phyloP scores from a whole-genome alignment of 2,329 filamentous ascomycete species.

The Hyphodiscus sp. region DNA sequence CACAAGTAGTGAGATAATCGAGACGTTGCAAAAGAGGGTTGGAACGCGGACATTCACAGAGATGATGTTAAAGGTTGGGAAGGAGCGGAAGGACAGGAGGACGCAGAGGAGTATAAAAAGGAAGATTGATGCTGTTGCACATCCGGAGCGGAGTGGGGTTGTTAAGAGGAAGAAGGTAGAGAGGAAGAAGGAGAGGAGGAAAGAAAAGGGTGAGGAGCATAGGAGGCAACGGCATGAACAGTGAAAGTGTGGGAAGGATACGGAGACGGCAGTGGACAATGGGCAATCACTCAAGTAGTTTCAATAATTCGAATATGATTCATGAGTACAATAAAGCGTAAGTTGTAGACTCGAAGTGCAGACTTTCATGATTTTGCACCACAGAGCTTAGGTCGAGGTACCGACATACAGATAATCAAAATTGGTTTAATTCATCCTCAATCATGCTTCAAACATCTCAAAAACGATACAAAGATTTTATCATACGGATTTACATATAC shows the following conservation, averaged over 20 bases:
- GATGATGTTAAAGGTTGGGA: slow-evolving; percentile 65
- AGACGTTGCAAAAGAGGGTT: slow-evolving; percentile 75
- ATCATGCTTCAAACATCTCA: too few species aligned
- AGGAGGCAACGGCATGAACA: slow-evolving; percentile 34
- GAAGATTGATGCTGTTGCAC: slow-evolving; percentile 77
- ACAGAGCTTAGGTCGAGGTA: too few species aligned
- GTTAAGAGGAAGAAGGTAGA: slow-evolving; percentile 81
- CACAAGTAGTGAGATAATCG: slow-evolving; percentile 71
- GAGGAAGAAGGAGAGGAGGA: slow-evolving; percentile 75
- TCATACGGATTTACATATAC: not conserved
- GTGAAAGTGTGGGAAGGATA: slow-evolving; percentile 1
- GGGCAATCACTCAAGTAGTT: too few species aligned
- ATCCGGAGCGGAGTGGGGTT: slow-evolving; percentile 70
- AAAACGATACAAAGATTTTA: too few species aligned
- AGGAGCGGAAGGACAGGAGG: slow-evolving; percentile 63
- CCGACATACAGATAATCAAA: too few species aligned
- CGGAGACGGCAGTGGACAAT: too few species aligned
- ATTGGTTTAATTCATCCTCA: too few species aligned
- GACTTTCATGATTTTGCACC: too few species aligned
- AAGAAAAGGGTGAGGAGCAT: slow-evolving; percentile 69
- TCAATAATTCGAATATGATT: too few species aligned
- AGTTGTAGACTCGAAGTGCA: too few species aligned
- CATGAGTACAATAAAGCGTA: too few species aligned
- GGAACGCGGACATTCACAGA: slow-evolving; percentile 76
- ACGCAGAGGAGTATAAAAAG: slow-evolving; percentile 75